Conservation (phyloP, 2,329 filamentous ascomycete species). For the Xylariaceae sp. region DNA sequence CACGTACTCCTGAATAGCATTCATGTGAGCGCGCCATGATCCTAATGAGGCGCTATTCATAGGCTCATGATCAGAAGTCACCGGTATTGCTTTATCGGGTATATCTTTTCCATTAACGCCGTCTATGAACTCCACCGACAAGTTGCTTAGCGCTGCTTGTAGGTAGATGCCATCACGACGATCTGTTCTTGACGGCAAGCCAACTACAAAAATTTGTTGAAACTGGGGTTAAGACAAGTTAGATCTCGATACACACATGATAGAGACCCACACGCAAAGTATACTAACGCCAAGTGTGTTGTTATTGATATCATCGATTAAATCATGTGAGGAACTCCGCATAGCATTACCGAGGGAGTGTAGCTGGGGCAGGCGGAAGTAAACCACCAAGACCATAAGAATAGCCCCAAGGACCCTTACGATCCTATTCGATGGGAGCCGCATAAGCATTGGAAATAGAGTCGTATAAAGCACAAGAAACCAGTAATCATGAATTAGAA, state of each 20-base stretch:
- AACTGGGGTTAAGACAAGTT: constrained; percentile 43
- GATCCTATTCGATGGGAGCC: neutral
- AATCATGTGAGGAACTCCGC: neutral
- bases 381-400: neutral
- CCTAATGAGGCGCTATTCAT: constrained; percentile 34
- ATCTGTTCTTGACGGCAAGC: constrained; percentile 52
- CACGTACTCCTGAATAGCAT: constrained; percentile 39
- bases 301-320: constrained; percentile 17
- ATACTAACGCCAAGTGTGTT: constrained; percentile 21
- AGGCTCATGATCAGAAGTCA: constrained; percentile 36
- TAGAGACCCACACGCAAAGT: neutral
- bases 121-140: constrained; percentile 50
- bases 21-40: constrained; percentile 46
- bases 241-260: neutral
- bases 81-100: constrained; percentile 42
- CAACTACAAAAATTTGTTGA: constrained; percentile 54
- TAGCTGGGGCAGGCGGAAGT: neutral
- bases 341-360: neutral
- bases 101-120: constrained; percentile 46
- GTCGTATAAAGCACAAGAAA: neutral
- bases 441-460: neutral
- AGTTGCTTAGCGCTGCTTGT: constrained; percentile 47
- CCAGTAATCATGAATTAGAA: neutral
- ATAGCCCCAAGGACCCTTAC: neutral
- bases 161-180: constrained; percentile 53